A percentile compares a stretch with the other conserved stretches of the same genome.
phyloP scores from a whole-genome alignment of 164 flowering plant species.

The Paratinospora sagittata region DNA sequence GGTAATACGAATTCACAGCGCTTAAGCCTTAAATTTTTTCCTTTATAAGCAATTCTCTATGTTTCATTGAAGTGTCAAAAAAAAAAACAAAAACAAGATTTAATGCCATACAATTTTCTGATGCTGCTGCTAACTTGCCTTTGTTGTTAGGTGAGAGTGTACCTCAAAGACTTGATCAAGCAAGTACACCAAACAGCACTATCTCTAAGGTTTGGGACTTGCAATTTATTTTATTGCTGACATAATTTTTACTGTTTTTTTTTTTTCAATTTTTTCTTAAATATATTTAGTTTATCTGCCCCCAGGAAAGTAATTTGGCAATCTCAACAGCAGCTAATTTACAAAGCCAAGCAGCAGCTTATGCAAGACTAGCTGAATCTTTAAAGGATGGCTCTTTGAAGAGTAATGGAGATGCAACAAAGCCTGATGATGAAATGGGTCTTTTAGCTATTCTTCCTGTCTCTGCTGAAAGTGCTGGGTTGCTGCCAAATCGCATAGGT shows the following conservation, averaged over 20 bases:
- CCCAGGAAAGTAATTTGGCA: slow-evolving; percentile 35
- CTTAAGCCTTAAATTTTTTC: background rate
- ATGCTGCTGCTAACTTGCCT: background rate
- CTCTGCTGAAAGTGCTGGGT: slow-evolving; percentile 75
- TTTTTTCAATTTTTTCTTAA: background rate
- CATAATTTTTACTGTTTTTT: too few species aligned
- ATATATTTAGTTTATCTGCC: background rate
- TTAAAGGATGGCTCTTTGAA: slow-evolving; percentile 20
- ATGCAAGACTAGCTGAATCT: slow-evolving; percentile 62
- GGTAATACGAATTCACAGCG: slow-evolving; percentile 19
- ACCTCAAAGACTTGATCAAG: slow-evolving; percentile 22
- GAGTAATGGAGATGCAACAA: slow-evolving; percentile 22
- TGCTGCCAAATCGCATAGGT: slow-evolving; percentile 60
- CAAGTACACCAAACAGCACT: slow-evolving; percentile 13
- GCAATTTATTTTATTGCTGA: background rate
- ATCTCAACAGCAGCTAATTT: slow-evolving; percentile 31
- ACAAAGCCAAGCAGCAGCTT: slow-evolving; percentile 64
- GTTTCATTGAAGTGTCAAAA: background rate
- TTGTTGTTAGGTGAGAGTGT: slow-evolving; percentile 12
- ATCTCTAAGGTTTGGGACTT: slow-evolving; percentile 24
- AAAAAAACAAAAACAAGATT: background rate
- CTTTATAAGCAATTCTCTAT: background rate
- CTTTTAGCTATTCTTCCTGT: slow-evolving; percentile 59
- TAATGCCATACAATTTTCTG: background rate
- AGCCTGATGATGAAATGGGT: slow-evolving; percentile 35